Evolutionary conservation across 805 yeast genomes (phyloP).

Genomic region (Trichomonascus vanleenenianus): DNA sequence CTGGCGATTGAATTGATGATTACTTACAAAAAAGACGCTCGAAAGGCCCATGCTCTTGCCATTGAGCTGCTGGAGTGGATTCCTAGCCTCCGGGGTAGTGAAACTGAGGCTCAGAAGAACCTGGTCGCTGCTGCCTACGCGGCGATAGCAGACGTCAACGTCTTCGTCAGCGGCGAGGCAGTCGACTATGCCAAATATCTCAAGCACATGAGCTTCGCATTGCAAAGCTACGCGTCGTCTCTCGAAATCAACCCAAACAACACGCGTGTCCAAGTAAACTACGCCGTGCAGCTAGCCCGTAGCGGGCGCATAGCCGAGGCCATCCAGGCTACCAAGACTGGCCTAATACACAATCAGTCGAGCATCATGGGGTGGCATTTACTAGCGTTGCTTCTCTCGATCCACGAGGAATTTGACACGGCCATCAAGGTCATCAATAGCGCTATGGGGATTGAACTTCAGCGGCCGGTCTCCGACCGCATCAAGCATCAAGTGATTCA

Average conservation of each 20-base stretch:
- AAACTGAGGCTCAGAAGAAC: background rate
- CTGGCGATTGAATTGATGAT: constrained; percentile 11
- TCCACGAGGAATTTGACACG: constrained; percentile 48
- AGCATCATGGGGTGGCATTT: constrained; percentile 61
- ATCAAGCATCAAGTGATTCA: constrained; percentile 45
- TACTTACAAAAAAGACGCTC: constrained; percentile 11
- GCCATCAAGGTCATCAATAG: constrained; percentile 51
- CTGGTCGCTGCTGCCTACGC: constrained; percentile 12
- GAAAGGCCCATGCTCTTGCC: constrained; percentile 15
- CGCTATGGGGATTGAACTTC: constrained; percentile 31
- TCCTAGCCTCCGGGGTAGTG: background rate
- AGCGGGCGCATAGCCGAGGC: constrained; percentile 19
- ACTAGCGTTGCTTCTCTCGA: constrained; percentile 53
- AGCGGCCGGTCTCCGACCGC: constrained; percentile 16
- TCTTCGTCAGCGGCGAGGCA: constrained; percentile 6
- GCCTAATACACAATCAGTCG: constrained; percentile 36
- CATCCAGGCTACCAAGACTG: constrained; percentile 18
- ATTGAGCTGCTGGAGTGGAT: constrained; percentile 12
- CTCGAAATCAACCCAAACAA: constrained; percentile 10
- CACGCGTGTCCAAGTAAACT: constrained; percentile 16
- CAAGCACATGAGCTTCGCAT: constrained; percentile 13
- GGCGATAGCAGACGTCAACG: constrained; percentile 13
- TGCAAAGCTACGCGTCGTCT: constrained; percentile 13
- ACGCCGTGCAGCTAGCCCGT: constrained; percentile 26
- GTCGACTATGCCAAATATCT: constrained; percentile 10